Percentiles rank a stretch among this genome's conserved stretches.
phyloP scores from a whole-genome alignment of 2,329 filamentous ascomycete species.

The Arthrobotrys sinensis region DNA sequence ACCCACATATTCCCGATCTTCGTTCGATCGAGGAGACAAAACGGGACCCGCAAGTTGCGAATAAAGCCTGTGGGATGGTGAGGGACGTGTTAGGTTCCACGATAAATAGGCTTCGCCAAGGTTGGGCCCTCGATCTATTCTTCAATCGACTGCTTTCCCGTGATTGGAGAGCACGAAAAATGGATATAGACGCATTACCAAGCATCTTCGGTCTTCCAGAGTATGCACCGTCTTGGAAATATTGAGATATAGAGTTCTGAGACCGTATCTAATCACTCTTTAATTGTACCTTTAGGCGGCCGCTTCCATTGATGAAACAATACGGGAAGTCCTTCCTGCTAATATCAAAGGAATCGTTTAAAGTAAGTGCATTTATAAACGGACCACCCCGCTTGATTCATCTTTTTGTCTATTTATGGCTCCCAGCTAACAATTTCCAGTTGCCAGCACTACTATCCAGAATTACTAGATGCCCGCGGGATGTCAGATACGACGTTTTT shows the following conservation, averaged over 20 bases:
- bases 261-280: background rate
- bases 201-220: background rate
- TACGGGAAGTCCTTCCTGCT: constrained; percentile 16
- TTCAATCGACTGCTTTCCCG: background rate
- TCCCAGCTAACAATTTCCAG: background rate
- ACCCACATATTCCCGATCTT: background rate
- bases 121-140: background rate
- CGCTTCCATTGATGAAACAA: constrained; percentile 17
- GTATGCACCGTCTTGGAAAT: background rate
- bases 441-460: background rate
- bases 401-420: background rate
- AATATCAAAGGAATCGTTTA: constrained; percentile 31
- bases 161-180: background rate
- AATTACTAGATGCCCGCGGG: background rate
- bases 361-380: background rate
- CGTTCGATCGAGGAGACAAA: constrained; percentile 6
- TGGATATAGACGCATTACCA: background rate
- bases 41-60: constrained; percentile 1
- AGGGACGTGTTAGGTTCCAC: background rate
- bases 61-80: background rate
- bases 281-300: background rate
- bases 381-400: no score
- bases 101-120: background rate
- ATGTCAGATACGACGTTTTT: background rate
- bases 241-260: background rate